A percentile compares a stretch with the other conserved stretches of the same genome.
Evolutionary conservation across 441 rosid species (phyloP).

Genomic region (Francoa sonchifolia): DNA sequence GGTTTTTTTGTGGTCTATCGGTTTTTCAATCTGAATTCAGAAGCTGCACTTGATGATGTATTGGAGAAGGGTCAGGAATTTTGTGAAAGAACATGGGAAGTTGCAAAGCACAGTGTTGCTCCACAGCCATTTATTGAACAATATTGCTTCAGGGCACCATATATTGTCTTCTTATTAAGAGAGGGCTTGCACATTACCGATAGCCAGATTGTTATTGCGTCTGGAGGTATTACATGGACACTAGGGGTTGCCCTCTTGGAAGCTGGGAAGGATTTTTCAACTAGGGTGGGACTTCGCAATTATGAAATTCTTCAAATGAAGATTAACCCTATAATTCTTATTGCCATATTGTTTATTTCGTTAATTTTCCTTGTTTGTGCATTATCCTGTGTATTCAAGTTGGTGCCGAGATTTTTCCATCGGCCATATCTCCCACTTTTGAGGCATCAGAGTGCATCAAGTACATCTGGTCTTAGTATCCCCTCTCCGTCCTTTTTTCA

Average conservation of each 20-base stretch:
- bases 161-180: conserved; percentile 63
- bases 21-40: conserved; percentile 68
- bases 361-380: conserved; percentile 64
- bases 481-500: conserved; percentile 71
- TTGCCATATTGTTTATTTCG: conserved; percentile 43
- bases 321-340: conserved; percentile 53
- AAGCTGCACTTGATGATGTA: conserved; percentile 86
- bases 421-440: conserved; percentile 73
- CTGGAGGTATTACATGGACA: conserved; percentile 97
- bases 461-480: conserved; percentile 58
- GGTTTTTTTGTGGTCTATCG: conserved; percentile 91
- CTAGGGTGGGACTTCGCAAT: conserved; percentile 43
- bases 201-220: conserved; percentile 58
- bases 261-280: conserved; percentile 69
- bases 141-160: conserved; percentile 97
- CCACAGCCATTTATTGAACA: conserved; percentile 97
- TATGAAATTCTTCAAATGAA: conserved; percentile 49
- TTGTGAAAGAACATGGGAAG: conserved; percentile 73
- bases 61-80: conserved; percentile 75
- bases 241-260: conserved; percentile 86
- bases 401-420: conserved; percentile 56
- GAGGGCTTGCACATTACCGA: conserved; percentile 89
- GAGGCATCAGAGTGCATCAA: conserved; percentile 46
- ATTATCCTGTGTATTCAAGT: conserved; percentile 54
- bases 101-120: conserved; percentile 69